Conservation (phyloP, 2,329 filamentous ascomycete genomes). For the Annulohypoxylon truncatum region DNA sequence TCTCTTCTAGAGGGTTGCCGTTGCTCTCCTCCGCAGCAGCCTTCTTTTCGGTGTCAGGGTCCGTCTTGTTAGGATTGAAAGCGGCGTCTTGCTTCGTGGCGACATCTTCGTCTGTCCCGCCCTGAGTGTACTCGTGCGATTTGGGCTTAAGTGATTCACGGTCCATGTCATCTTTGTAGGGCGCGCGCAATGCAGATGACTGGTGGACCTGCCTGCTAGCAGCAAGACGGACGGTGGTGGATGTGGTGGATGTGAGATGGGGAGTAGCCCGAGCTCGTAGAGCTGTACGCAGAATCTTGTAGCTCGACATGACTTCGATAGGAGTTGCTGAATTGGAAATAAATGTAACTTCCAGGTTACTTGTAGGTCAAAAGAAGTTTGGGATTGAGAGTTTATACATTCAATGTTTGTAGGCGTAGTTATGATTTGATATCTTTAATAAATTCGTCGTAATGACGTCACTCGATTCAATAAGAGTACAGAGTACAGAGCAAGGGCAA, state of each 20-base stretch:
- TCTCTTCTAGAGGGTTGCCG: conserved; percentile 55
- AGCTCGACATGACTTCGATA: conserved; percentile 32
- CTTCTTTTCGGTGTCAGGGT: conserved; percentile 70
- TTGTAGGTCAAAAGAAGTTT: neutral
- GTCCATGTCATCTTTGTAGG: conserved; percentile 66
- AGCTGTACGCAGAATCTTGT: conserved; percentile 39
- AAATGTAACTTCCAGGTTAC: neutral
- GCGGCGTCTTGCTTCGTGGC: conserved; percentile 69
- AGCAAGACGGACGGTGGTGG: conserved; percentile 11
- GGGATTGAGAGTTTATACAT: neutral
- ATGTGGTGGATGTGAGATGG: conserved; percentile 17
- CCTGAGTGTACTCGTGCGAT: conserved; percentile 74
- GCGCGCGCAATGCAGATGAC: conserved; percentile 42
- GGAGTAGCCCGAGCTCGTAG: conserved; percentile 28
- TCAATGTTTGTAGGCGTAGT: conserved; percentile 14
- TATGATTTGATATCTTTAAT: conserved; percentile 6
- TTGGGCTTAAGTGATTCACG: conserved; percentile 73
- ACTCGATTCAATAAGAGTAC: conserved; percentile 14
- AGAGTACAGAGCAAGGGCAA: neutral
- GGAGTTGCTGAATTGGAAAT: neutral
- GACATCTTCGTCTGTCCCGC: conserved; percentile 71
- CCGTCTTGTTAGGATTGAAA: conserved; percentile 75
- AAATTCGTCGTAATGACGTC: conserved; percentile 36
- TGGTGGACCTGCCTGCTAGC: conserved; percentile 51
- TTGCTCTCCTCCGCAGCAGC: conserved; percentile 53